phyloP scores from a whole-genome alignment of 106 monocot genomes.

The Gastrodia elata region DNA sequence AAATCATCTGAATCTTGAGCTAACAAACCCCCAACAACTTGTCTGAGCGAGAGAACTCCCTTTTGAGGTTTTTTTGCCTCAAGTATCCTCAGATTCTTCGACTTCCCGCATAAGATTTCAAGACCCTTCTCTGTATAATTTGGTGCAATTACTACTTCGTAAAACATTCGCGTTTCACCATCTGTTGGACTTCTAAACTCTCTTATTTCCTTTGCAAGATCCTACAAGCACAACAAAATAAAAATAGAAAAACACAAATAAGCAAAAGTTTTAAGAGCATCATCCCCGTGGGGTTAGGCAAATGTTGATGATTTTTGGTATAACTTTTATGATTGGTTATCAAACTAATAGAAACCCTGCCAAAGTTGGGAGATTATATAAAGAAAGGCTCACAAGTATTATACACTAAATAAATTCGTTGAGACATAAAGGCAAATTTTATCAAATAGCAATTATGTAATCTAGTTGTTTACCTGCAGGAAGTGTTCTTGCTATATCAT shows the following conservation, averaged over 20 bases:
- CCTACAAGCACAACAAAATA: slow-evolving; percentile 25
- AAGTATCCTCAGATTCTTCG: slow-evolving; percentile 87
- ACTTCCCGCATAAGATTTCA: slow-evolving; percentile 82
- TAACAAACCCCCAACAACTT: slow-evolving; percentile 89
- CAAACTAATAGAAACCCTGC: neutral
- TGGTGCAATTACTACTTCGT: slow-evolving; percentile 94
- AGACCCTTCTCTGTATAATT: slow-evolving; percentile 80
- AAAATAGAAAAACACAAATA: neutral
- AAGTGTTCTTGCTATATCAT: too few relatives aligned
- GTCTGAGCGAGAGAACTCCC: slow-evolving; percentile 81
- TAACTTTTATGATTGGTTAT: neutral
- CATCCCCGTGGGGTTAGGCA: neutral
- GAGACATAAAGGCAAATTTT: neutral
- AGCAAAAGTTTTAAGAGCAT: neutral
- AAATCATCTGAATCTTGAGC: slow-evolving; percentile 86
- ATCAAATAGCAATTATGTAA: neutral
- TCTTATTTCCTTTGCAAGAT: slow-evolving; percentile 96
- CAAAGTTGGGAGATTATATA: neutral
- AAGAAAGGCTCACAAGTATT: neutral
- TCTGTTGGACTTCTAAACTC: slow-evolving; percentile 91
- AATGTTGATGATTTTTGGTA: neutral
- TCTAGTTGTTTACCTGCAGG: too few relatives aligned
- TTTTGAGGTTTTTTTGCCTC: slow-evolving; percentile 75
- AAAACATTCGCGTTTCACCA: slow-evolving; percentile 90
- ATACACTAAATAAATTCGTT: neutral